Evolutionary conservation across 768 basidiomycete species (phyloP), one percentile per base, ranked within the genome.

Genomic region (Boletus reticuloceps): DNA sequence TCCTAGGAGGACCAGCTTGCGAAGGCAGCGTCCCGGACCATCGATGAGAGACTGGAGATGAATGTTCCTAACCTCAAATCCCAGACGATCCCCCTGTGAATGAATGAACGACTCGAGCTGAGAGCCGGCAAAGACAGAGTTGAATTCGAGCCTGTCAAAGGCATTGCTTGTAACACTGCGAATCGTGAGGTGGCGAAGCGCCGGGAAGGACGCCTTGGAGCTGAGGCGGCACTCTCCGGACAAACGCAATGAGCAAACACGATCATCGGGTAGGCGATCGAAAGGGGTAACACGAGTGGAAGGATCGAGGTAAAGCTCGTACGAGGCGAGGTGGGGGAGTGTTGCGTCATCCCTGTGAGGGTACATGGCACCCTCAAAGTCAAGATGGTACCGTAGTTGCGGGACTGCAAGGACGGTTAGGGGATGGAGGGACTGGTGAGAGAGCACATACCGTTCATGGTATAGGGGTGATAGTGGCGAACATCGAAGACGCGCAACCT

Each of bases 331-430:
- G 55, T 20, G 53, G 14, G 61, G 45, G 20, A 47, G 53, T 25
- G 47, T 31, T 14, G 14, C 25, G 32, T 29, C 12, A 27, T 47
- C 54, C 10, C 11, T 22, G 34, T 36, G 34, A 13, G 74, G 76
- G 46, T 70, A 76, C 67, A 77, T 70, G 6, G 71, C 70, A n/a
- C 65, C 56, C 56, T 77, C 75, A 58, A 74, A 75, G 49, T 71
- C 58, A 34, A 72, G 55, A 51, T 44, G 58, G 41, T 61, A 62
- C 37, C 61, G 58, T 43, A 50, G 45, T 44, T 63, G 55, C 9
- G 62, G 64, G n/a, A 62, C 64, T 66, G 42, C 37, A 40, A 11
- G 37, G 42, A 49, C 31, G 40, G 50, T 56, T 45, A 58, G 46
- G 57, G 34, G 49, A 27, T n/a, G 38, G 38, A 38, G 16, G 44